Evolutionary conservation across 441 rosid genomes (phyloP), one percentile per base, ranked within the genome.

Genomic region (Francoa sonchifolia): DNA sequence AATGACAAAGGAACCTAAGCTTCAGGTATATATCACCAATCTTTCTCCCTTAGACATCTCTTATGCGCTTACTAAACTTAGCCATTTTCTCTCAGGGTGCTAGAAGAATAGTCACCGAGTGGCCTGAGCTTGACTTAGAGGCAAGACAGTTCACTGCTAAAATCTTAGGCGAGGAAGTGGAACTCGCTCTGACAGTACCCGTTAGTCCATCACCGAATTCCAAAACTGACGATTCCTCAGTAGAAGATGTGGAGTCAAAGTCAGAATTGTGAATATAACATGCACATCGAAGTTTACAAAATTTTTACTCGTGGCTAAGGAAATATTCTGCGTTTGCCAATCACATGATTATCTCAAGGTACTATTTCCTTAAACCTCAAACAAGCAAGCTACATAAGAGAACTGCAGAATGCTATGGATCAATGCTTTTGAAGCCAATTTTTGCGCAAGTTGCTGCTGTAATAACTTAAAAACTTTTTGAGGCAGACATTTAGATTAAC

Each of bases 1-100:
- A 33, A 90, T 86, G 99, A 92, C 96, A 25, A 92, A 92, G 62
- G 99, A 92, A 59, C 99, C 99, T 39, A 92, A 92, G 59, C 95
- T 92, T 62, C 78, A 86, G 92, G 99, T 80, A 53, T 44, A 18
- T 33, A 5, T 23, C 11, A 7, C n/a, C n/a, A n/a, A 13, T 6
- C 8, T 4, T 20, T 17, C 8, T 11, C 5, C 21, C 28, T 19
- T 11, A n/a, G 3, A 5, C 1, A 11, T 27, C 31, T 27, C 10
- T 13, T 13, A 30, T 11, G 5, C 33, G 7, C 11, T n/a, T 19
- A 23, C 33, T 17, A 12, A 30, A 20, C 25, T 17, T 18, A 55
- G n/a, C 30, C 35, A 23, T 35, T 23, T n/a, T n/a, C 29, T 17
- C 48, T 19, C 73, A 90, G 97, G 95, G 96, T 47, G 99, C 96